Percentiles rank a stretch among this genome's conserved stretches.
These are phyloP conservation scores for Teunomyces panamensis DNA, from an alignment of 805 yeast genomes.

Conservation along the genomic window DNA sequence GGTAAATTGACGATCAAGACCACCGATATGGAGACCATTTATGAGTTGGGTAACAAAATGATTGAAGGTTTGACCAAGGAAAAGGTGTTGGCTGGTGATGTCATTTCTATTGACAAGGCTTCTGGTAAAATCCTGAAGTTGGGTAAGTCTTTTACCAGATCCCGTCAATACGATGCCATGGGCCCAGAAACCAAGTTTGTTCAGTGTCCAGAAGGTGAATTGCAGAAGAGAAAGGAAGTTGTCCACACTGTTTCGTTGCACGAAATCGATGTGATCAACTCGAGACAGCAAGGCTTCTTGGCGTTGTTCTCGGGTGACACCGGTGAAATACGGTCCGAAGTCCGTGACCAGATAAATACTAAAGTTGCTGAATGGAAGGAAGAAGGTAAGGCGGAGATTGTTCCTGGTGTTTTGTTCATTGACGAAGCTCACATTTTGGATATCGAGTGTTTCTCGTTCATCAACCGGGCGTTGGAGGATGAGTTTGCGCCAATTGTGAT, in stretches of 20 bases:
- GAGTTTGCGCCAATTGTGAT: conserved; percentile 96
- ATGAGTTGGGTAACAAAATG: conserved; percentile 92
- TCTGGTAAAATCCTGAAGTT: conserved; percentile 90
- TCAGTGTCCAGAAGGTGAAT: conserved; percentile 98
- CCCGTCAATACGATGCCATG: conserved; percentile 98
- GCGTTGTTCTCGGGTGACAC: conserved; percentile 96
- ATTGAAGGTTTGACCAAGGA: conserved; percentile 92
- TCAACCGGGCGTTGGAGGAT: conserved; percentile 94
- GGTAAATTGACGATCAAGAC: conserved; percentile 96
- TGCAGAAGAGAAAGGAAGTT: conserved; percentile 91
- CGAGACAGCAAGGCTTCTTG: conserved; percentile 95
- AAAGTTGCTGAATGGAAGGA: conserved; percentile 98
- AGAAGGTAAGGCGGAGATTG: conserved; percentile 97
- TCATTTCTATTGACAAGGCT: conserved; percentile 91
- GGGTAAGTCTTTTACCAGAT: conserved; percentile 94
- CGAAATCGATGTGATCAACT: conserved; percentile 96
- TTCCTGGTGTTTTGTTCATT: conserved; percentile 95
- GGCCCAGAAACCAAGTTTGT: conserved; percentile 97
- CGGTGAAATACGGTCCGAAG: conserved; percentile 94
- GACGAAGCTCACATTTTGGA: conserved; percentile 99
- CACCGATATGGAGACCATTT: conserved; percentile 97
- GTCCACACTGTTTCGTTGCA: conserved; percentile 98
- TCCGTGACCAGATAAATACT: conserved; percentile 92
- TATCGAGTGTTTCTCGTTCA: conserved; percentile 91
- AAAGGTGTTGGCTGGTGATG: conserved; percentile 96